phyloP scores from a whole-genome alignment of 345 rosid species.

The Anastatica hierochuntica region DNA sequence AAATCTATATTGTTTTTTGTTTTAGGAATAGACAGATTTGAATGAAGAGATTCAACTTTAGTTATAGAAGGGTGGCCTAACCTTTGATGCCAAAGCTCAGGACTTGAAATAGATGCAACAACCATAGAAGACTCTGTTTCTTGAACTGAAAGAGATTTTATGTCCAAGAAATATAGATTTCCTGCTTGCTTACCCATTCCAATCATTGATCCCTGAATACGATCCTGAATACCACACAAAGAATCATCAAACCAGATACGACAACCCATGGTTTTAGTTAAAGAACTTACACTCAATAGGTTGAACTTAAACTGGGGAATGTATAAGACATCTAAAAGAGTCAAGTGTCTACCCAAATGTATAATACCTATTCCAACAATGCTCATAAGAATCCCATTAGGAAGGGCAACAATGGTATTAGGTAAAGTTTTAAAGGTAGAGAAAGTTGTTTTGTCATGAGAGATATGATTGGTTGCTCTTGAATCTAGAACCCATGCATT shows the following conservation, averaged over 20 bases:
- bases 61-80: too few relatives aligned
- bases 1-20: too few relatives aligned
- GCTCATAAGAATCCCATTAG: background rate
- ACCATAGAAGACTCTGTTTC: too few relatives aligned
- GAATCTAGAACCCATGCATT: too few relatives aligned
- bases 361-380: background rate
- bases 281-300: background rate
- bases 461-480: too few relatives aligned
- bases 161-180: background rate
- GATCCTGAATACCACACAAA: background rate
- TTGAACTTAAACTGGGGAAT: background rate
- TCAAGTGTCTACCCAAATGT: background rate
- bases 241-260: background rate
- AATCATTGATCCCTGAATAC: background rate
- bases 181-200: background rate
- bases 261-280: background rate
- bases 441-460: too few relatives aligned
- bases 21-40: too few relatives aligned
- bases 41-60: too few relatives aligned
- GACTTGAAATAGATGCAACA: too few relatives aligned
- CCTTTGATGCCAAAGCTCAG: too few relatives aligned
- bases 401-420: background rate
- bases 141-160: background rate
- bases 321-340: too few relatives aligned
- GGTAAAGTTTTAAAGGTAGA: too few relatives aligned